These are phyloP conservation scores for Exophiala sp. DNA, from an alignment of 2,329 filamentous ascomycete genomes.

Conservation along the genomic window DNA sequence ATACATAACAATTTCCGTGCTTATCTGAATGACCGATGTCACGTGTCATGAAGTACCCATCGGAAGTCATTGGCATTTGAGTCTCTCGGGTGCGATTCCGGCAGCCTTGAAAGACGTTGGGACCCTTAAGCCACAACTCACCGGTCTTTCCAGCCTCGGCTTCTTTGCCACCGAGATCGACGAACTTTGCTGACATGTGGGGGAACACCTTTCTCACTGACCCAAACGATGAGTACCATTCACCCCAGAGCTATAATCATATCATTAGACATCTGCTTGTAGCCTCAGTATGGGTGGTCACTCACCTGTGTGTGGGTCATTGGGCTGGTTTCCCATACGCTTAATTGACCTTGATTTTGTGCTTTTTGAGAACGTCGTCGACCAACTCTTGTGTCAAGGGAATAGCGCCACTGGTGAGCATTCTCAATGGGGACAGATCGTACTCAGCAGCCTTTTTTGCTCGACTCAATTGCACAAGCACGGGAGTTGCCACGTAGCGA, in stretches of 20 bases:
- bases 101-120: slow-evolving; percentile 56
- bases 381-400: slow-evolving; percentile 77
- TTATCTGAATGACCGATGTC: slow-evolving; percentile 76
- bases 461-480: too few relatives aligned
- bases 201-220: slow-evolving; percentile 75
- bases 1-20: slow-evolving; percentile 75
- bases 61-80: slow-evolving; percentile 51
- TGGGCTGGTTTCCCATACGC: slow-evolving; percentile 88
- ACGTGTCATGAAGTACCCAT: slow-evolving; percentile 86
- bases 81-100: slow-evolving; percentile 49
- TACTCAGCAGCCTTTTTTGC: slow-evolving; percentile 76
- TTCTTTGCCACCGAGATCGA: slow-evolving; percentile 44
- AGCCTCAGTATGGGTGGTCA: too few relatives aligned
- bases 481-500: slow-evolving; percentile 75
- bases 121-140: slow-evolving; percentile 64
- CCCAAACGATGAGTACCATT: slow-evolving; percentile 71
- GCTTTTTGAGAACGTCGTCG: slow-evolving; percentile 67
- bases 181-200: slow-evolving; percentile 69
- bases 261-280: too few relatives aligned
- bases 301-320: slow-evolving; percentile 68
- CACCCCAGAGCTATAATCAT: too few relatives aligned
- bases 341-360: slow-evolving; percentile 79
- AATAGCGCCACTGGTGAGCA: slow-evolving; percentile 81
- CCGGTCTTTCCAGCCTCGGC: slow-evolving; percentile 61
- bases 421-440: slow-evolving; percentile 72